Evolutionary conservation across 1,139 yeast species (phyloP).

Genomic region (Candida pseudoviswanathii): DNA sequence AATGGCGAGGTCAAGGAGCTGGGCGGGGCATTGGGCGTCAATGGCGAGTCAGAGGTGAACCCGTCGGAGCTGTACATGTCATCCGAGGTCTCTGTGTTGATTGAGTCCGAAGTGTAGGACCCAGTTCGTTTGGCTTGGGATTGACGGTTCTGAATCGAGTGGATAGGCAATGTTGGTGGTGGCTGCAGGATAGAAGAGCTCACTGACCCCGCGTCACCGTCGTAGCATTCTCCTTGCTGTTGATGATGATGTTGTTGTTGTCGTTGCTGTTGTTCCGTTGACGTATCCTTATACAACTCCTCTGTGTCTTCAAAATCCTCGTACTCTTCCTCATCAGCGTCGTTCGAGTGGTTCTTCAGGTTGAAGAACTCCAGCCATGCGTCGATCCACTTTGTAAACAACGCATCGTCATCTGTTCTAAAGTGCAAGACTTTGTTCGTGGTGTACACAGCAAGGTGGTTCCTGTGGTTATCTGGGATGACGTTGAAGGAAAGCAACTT

Average conservation of each 20-base stretch:
- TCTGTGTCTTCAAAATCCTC: slow-evolving; percentile 6
- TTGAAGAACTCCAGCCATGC: slow-evolving; percentile 30
- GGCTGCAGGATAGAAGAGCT: background rate
- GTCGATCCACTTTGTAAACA: slow-evolving; percentile 44
- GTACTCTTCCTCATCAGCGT: slow-evolving; percentile 5
- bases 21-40: slow-evolving; percentile 3
- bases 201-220: background rate
- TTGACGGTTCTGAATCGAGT: slow-evolving; percentile 7
- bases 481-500: slow-evolving; percentile 22
- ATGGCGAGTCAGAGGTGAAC: slow-evolving; percentile 6
- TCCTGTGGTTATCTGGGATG: slow-evolving; percentile 36
- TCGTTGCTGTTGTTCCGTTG: background rate
- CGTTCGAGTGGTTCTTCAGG: background rate
- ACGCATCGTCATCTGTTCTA: slow-evolving; percentile 34
- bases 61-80: slow-evolving; percentile 10
- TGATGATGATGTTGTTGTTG: too few relatives aligned
- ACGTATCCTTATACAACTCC: background rate
- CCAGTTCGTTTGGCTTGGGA: background rate
- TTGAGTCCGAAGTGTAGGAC: slow-evolving; percentile 3
- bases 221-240: too few relatives aligned
- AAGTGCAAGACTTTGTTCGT: slow-evolving; percentile 45
- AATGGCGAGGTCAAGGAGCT: background rate
- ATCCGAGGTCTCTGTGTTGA: slow-evolving; percentile 3
- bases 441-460: slow-evolving; percentile 47
- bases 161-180: slow-evolving; percentile 7